phyloP scores from a whole-genome alignment of 441 rosid genomes.

The Croton laevigatus region DNA sequence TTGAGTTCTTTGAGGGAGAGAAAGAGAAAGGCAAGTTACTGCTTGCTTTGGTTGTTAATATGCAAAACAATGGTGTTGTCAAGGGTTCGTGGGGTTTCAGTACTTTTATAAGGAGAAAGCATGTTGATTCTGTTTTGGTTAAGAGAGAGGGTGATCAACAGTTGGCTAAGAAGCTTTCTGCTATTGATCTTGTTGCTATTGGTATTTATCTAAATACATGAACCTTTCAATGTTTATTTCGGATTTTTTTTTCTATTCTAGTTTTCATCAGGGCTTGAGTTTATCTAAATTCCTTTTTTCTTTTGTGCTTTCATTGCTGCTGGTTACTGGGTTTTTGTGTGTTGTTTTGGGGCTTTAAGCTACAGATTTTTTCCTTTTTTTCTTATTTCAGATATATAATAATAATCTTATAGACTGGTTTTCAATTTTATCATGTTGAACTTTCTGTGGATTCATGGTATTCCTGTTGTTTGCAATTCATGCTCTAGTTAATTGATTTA shows the following conservation, averaged over 20 bases:
- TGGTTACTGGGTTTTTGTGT: not conserved
- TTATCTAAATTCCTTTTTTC: not conserved
- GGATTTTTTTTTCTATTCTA: not conserved
- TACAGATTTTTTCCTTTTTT: not conserved
- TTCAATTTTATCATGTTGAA: not conserved
- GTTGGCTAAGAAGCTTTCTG: constrained; percentile 72
- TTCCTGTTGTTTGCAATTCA: not conserved
- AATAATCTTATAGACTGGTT: not conserved
- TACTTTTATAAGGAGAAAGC: constrained; percentile 75
- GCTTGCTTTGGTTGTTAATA: constrained; percentile 47
- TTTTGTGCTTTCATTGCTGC: not conserved
- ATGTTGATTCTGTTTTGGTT: constrained; percentile 64
- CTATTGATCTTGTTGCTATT: constrained; percentile 76
- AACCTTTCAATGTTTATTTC: not conserved
- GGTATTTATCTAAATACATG: constrained; percentile 37
- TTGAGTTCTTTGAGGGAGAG: not conserved
- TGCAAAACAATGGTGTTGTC: constrained; percentile 36
- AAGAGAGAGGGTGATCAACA: constrained; percentile 30
- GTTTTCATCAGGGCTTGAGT: not conserved
- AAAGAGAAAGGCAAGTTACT: not conserved
- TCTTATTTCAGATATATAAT: not conserved
- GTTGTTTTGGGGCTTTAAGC: not conserved
- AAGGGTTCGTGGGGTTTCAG: constrained; percentile 36
- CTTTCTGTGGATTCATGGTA: not conserved
- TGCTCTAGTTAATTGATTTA: not conserved